A percentile compares a stretch with the other conserved stretches of the same genome.
These are phyloP conservation scores for Funneliformis geosporum DNA, from an alignment of 192 early-diverging fungal genomes.

Conservation along the genomic window DNA sequence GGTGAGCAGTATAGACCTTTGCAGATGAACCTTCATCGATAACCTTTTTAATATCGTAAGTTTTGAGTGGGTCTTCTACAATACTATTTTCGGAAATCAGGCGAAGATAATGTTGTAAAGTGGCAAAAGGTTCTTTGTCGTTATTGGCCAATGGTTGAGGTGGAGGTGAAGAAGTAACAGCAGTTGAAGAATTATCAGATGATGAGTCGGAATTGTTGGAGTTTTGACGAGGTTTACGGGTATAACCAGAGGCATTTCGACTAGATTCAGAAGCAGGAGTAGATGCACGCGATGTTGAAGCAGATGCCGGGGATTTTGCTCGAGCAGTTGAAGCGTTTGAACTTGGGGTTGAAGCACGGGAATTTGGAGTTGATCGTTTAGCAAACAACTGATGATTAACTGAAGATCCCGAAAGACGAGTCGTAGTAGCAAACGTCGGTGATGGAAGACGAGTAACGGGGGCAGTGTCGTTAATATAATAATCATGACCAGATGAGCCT, in stretches of 20 bases:
- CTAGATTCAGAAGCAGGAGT: slow-evolving; percentile 23
- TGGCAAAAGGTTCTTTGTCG: neutral
- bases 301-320: neutral
- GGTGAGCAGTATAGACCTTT: slow-evolving; percentile 20
- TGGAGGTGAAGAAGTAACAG: slow-evolving; percentile 12
- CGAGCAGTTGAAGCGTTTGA: neutral
- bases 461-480: no score
- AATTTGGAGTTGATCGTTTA: neutral
- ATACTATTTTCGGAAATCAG: slow-evolving; percentile 14
- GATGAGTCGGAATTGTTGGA: neutral
- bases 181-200: neutral
- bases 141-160: neutral
- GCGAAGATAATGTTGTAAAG: slow-evolving; percentile 24
- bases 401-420: neutral
- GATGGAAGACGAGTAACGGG: no score
- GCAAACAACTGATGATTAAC: neutral
- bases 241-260: neutral
- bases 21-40: slow-evolving; percentile 36
- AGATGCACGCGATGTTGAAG: slow-evolving; percentile 13
- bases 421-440: neutral
- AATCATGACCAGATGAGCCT: neutral
- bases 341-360: neutral
- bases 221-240: neutral
- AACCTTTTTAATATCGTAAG: slow-evolving; percentile 25
- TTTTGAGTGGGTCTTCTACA: neutral